Evolutionary conservation across 192 early-diverging fungal species (phyloP), one percentile per base, ranked within the genome.

Genomic region (Coemansia sp.): DNA sequence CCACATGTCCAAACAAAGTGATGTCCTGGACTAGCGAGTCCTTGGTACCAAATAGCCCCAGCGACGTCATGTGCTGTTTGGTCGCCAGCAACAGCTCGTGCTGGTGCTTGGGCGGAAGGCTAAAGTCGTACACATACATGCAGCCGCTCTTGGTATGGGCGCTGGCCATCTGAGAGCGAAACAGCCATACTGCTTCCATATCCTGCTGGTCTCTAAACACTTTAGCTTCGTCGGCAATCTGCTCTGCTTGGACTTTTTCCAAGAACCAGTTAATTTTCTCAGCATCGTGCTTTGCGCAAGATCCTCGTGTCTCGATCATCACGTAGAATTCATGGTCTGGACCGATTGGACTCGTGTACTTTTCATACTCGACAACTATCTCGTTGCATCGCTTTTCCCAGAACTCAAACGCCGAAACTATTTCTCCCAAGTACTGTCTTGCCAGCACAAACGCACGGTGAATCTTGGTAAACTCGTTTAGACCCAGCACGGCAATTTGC

Each of bases 361-460:
- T 35, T 49, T 63, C 61, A 51, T 62, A 59, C 65, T 72, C 58
- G 30, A 72, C 65, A 5, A 90, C 86, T 31, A 97, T 70, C 38
- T 86, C 73, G 41, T 89, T 75, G 47, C 88, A 84, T 15, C 78
- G 72, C 7, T 46, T 55, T 68, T 99, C 97, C 89, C 92, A 99
- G 64, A 97, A 99, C 73, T 99, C 97, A 53, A 94, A 99, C 2
- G 95, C 97, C 16, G 92, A 94, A 11, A 99, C 67, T 36, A 97
- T 94, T 70, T 99, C 97, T 50, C 86, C 86, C 5, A 99, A 73
- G n/a, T 87, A 78, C 15, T 81, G 75, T 42, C 89, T 85, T 5
- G 97, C 92, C 41, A 78, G 77, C 52, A 83, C 83, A 65, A 94
- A 99, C 19, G 86, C 82, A 0, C 82, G 78, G 69, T 91, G 87